A percentile compares a stretch with the other conserved stretches of the same genome.
Evolutionary conservation across 345 rosid genomes (phyloP).

Genomic region (Capsella bursapastoris): DNA sequence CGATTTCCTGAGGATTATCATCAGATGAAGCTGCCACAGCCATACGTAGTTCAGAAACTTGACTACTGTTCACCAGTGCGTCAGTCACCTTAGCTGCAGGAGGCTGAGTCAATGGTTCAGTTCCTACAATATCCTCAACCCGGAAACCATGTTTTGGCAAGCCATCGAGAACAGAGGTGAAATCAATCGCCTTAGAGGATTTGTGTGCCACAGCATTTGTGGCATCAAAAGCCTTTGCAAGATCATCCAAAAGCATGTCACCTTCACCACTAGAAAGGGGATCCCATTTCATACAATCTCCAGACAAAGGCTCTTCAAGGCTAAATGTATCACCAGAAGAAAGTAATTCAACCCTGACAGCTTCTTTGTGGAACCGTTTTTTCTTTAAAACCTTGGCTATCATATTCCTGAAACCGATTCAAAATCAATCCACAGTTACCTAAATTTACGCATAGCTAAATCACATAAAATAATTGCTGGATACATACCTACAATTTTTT

Average conservation of each 20-base stretch:
- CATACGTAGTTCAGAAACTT: constrained; percentile 36
- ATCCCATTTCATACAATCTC: constrained; percentile 79
- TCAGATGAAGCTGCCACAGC: constrained; percentile 33
- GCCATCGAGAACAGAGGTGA: constrained; percentile 51
- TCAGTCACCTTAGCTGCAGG: constrained; percentile 37
- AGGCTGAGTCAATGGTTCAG: constrained; percentile 38
- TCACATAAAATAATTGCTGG: constrained; percentile 5
- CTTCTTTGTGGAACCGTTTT: constrained; percentile 73
- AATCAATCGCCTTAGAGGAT: constrained; percentile 61
- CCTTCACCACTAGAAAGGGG: constrained; percentile 89
- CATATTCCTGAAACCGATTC: constrained; percentile 57
- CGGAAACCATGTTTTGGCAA: constrained; percentile 58
- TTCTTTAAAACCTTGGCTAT: constrained; percentile 68
- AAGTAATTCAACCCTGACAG: constrained; percentile 64
- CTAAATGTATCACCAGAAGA: constrained; percentile 49
- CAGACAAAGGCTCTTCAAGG: constrained; percentile 48
- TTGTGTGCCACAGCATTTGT: constrained; percentile 44
- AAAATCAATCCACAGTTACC: constrained; percentile 5
- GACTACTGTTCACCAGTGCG: constrained; percentile 32
- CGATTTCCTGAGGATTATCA: constrained; percentile 26
- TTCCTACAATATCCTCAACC: constrained; percentile 50
- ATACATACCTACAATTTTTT: constrained; percentile 76
- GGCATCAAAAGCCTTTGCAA: constrained; percentile 60
- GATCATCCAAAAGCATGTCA: constrained; percentile 75
- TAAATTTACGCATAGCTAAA: background rate